These are phyloP conservation scores for Pichia sp. DNA, from an alignment of 1,139 yeast genomes.

Conservation along the genomic window DNA sequence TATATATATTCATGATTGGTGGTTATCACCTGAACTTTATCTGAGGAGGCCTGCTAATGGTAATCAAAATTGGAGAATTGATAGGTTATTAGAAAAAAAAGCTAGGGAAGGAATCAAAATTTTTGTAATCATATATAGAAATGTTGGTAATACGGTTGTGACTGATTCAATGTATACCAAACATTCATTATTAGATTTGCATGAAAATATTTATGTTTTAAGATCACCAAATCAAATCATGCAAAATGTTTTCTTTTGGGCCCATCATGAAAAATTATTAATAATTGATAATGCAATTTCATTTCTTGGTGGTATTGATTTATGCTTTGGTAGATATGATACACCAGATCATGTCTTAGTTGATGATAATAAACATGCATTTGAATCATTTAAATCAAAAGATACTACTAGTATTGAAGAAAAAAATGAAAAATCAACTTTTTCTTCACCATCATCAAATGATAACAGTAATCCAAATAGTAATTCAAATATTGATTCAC, in stretches of 20 bases:
- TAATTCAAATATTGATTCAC: background rate
- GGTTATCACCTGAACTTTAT: slow-evolving; percentile 93
- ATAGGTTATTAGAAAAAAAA: slow-evolving; percentile 77
- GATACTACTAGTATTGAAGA: background rate
- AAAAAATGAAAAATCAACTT: background rate
- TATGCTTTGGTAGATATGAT: slow-evolving; percentile 94
- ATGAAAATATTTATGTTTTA: slow-evolving; percentile 81
- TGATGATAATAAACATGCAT: slow-evolving; percentile 57
- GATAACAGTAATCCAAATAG: background rate
- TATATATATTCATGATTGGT: slow-evolving; percentile 96
- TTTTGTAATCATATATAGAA: slow-evolving; percentile 88
- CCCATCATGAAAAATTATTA: slow-evolving; percentile 94
- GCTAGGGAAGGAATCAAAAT: slow-evolving; percentile 95
- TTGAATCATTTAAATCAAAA: slow-evolving; percentile 21
- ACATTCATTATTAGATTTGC: slow-evolving; percentile 80
- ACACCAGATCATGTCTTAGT: slow-evolving; percentile 90
- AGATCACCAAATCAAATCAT: slow-evolving; percentile 94
- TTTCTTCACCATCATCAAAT: background rate
- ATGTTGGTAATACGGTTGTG: slow-evolving; percentile 88
- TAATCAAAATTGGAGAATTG: slow-evolving; percentile 90
- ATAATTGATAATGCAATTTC: slow-evolving; percentile 84
- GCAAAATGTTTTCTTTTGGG: slow-evolving; percentile 96
- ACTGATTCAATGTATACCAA: slow-evolving; percentile 94
- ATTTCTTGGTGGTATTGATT: slow-evolving; percentile 91
- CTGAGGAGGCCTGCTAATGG: slow-evolving; percentile 93